These are phyloP conservation scores for Galerina marginata DNA, from an alignment of 768 basidiomycete genomes.

Conservation along the genomic window DNA sequence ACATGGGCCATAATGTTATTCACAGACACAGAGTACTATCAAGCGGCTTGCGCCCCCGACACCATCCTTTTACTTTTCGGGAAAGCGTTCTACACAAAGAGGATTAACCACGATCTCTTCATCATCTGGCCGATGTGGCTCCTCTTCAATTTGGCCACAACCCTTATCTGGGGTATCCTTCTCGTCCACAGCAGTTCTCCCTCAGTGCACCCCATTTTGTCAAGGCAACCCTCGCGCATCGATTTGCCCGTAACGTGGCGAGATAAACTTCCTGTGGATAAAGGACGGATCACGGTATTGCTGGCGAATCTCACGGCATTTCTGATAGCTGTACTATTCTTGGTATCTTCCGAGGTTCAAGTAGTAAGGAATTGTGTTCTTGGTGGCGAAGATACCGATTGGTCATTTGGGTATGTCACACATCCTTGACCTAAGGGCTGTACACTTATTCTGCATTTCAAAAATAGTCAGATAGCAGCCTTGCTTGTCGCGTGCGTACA, in stretches of 20 bases:
- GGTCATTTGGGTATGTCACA: constrained; percentile 24
- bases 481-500: constrained; percentile 19
- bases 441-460: not conserved
- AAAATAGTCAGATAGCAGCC: constrained; percentile 20
- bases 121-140: constrained; percentile 23
- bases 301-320: constrained; percentile 14
- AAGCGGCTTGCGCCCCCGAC: constrained; percentile 18
- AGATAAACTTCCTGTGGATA: constrained; percentile 14
- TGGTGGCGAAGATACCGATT: constrained; percentile 21
- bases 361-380: constrained; percentile 17
- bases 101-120: constrained; percentile 13
- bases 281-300: constrained; percentile 19
- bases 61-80: constrained; percentile 20
- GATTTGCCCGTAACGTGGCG: constrained; percentile 7
- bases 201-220: constrained; percentile 20
- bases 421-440: not conserved
- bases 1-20: constrained; percentile 20
- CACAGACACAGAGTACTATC: constrained; percentile 20
- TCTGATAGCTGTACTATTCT: constrained; percentile 12
- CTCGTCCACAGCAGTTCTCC: constrained; percentile 22
- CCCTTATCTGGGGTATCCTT: constrained; percentile 20
- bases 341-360: constrained; percentile 22
- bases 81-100: constrained; percentile 6
- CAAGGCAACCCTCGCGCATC: constrained; percentile 11
- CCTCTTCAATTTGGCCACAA: constrained; percentile 18